phyloP scores from a whole-genome alignment of 352 stramenopile genomes.

The Phytopythium cucurbitacearum region DNA sequence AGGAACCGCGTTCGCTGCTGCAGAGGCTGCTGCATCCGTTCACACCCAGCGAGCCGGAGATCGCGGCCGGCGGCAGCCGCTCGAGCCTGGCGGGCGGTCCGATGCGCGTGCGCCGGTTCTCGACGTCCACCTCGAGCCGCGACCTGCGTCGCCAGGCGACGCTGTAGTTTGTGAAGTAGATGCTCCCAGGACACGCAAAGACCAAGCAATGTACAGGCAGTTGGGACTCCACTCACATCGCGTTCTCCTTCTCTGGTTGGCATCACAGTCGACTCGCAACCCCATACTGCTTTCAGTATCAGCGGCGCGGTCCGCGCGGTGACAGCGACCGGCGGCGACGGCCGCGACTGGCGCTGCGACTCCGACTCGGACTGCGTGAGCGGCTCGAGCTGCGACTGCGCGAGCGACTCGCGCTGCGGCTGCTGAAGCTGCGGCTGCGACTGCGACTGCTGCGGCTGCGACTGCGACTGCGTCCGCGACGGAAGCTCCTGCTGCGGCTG shows the following conservation, averaged over 20 bases:
- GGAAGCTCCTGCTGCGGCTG: conserved; percentile 19
- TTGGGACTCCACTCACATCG: too few relatives aligned
- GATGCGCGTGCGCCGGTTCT: conserved; percentile 39
- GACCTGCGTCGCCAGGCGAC: conserved; percentile 22
- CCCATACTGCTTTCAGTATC: conserved; percentile 7
- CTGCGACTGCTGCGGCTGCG: conserved; percentile 16
- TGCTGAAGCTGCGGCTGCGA: conserved; percentile 18
- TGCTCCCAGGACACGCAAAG: too few relatives aligned
- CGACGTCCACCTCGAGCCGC: conserved; percentile 7
- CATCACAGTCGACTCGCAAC: too few relatives aligned
- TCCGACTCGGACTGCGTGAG: conserved; percentile 25
- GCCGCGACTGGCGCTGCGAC: conserved; percentile 6
- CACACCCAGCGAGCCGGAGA: not conserved
- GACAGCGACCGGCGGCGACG: conserved; percentile 14
- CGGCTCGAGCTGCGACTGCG: conserved; percentile 29
- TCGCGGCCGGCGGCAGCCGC: not conserved
- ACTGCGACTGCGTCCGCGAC: conserved; percentile 12
- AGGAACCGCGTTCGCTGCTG: conserved; percentile 4
- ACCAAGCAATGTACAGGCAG: too few relatives aligned
- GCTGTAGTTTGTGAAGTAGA: conserved; percentile 3
- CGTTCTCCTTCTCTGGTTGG: too few relatives aligned
- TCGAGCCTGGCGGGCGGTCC: not conserved
- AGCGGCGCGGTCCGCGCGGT: conserved; percentile 12
- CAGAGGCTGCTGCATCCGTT: conserved; percentile 2
- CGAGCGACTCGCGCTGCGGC: conserved; percentile 18